Evolutionary conservation across 805 yeast species (phyloP).

Genomic region (Millerozyma acaciae): DNA sequence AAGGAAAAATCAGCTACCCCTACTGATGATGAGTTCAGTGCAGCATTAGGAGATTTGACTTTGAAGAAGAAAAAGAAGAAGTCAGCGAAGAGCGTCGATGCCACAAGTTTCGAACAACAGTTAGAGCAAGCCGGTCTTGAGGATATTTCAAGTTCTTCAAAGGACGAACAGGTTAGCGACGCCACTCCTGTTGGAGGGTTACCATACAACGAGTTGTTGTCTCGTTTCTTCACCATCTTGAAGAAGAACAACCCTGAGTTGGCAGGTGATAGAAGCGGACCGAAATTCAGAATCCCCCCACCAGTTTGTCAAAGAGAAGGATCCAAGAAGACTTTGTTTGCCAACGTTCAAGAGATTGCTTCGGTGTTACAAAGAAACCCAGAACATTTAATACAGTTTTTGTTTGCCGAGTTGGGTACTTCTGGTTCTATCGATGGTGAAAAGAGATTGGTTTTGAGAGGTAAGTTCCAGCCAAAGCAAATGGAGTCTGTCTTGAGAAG

Average conservation of each 20-base stretch:
- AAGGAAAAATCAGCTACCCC: conserved; percentile 19
- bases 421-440: conserved; percentile 99
- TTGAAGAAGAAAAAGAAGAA: conserved; percentile 81
- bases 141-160: conserved; percentile 33
- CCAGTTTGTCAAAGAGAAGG: conserved; percentile 98
- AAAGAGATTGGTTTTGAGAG: conserved; percentile 94
- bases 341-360: conserved; percentile 92
- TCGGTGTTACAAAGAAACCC: conserved; percentile 93
- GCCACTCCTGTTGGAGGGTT: conserved; percentile 44
- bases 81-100: conserved; percentile 50
- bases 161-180: conserved; percentile 15
- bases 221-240: conserved; percentile 81
- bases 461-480: conserved; percentile 97
- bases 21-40: conserved; percentile 29
- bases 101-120: conserved; percentile 83
- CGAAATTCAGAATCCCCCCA: conserved; percentile 94
- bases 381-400: conserved; percentile 93
- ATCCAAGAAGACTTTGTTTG: conserved; percentile 90
- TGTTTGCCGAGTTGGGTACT: conserved; percentile 98
- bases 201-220: conserved; percentile 72
- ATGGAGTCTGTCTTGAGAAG: conserved; percentile 95
- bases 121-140: conserved; percentile 86
- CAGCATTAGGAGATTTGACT: conserved; percentile 37
- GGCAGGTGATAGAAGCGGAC: conserved; percentile 92
- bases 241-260: conserved; percentile 95